Evolutionary conservation across 192 early-diverging fungal species (phyloP), one percentile per base, ranked within the genome.

Genomic region (Cladochytrium replicatum): DNA sequence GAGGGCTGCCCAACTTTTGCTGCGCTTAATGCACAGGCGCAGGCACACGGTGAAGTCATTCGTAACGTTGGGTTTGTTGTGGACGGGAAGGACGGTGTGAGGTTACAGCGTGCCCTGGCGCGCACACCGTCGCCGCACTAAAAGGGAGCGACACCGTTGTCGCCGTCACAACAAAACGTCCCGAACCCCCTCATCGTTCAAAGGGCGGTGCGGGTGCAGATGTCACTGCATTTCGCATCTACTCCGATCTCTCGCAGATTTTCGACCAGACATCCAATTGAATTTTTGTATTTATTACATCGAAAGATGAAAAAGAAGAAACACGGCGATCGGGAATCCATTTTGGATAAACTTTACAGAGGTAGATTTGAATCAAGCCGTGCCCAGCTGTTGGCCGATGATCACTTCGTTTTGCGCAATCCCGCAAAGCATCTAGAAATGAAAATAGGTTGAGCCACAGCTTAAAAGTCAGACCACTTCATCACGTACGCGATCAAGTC

Each of bases 141-240:
- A 88, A 91, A 71, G 96, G 93, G 27, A 92, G 89, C 69, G 96
- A 99, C 58, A 99, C 97, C 61, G 93, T 99, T 54, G 88, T 99
- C 63, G 86, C 88, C 7, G 93, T 99, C 61, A 91, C 86, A 7
- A 97, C 95, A 0, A 77, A 88, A 66, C 67, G 87, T 19, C 85
- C 95, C 17, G 93, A 79, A 61, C 86, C 87, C 25, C 66, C 97
- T 43, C 94, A 97, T 61, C 81, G 97, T 44, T 91, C 93, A 73
- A 89, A 90, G 2, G 80, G 86, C 44, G 95, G 96, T n/a, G 96
- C 96, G 21, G 96, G 96, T 7, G 89, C 86, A 23, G 91, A 84
- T 17, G 96, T 99, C 45, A 99, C 96, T 31, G 91, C 96, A 3
- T 97, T 92, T 77, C 93, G 96, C 27, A 92, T 99, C 59, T 93